These are phyloP conservation scores for Globisporangium alternatum DNA, from an alignment of 352 stramenopile species.

Conservation along the genomic window DNA sequence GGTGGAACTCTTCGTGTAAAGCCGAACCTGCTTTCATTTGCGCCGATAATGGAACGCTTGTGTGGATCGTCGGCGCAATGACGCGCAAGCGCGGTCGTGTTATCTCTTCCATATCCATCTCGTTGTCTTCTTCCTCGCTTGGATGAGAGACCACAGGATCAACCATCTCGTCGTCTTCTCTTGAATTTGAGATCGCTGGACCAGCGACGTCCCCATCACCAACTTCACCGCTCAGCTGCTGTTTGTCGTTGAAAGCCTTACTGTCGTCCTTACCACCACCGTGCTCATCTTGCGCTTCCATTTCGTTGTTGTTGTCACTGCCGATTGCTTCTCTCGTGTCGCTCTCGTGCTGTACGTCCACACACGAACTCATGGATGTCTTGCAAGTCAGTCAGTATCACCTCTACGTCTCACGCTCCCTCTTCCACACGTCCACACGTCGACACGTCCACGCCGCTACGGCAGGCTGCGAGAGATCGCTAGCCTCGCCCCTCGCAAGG, in stretches of 20 bases:
- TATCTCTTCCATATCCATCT: neutral
- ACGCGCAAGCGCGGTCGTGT: neutral
- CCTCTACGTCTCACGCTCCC: neutral
- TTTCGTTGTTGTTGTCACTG: conserved; percentile 1
- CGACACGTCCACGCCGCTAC: too few relatives aligned
- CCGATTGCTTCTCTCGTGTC: neutral
- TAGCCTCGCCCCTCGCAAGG: too few relatives aligned
- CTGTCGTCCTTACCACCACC: neutral
- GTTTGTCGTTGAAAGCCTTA: neutral
- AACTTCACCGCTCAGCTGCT: neutral
- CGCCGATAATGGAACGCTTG: neutral
- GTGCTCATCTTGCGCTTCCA: conserved; percentile 1
- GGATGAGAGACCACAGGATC: conserved; percentile 1
- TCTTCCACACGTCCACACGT: too few relatives aligned
- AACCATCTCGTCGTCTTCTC: neutral
- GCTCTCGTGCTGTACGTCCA: neutral
- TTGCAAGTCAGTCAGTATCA: neutral
- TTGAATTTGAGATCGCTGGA: neutral
- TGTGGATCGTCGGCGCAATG: conserved; percentile 2
- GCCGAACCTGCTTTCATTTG: neutral
- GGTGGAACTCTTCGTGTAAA: neutral
- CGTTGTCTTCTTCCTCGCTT: neutral
- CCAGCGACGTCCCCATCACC: neutral
- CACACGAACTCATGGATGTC: conserved; percentile 1
- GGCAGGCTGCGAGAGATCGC: too few relatives aligned